phyloP scores from a whole-genome alignment of 2,329 filamentous ascomycete genomes.

The Paecilomyces formosus region DNA sequence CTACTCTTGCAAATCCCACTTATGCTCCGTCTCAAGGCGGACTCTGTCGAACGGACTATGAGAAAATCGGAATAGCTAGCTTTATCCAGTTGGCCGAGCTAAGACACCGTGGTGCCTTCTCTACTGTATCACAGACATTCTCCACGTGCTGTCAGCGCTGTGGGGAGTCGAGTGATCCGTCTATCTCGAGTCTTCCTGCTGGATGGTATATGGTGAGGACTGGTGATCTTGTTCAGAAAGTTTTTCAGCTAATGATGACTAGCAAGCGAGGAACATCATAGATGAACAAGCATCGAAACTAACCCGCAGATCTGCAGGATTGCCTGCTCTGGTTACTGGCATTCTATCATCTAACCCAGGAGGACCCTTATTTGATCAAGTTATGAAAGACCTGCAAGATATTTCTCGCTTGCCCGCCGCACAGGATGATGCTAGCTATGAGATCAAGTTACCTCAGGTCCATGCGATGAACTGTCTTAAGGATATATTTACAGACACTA shows the following conservation, averaged over 20 bases:
- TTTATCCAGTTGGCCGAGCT: constrained; percentile 77
- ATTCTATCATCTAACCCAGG: constrained; percentile 59
- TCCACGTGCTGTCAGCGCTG: constrained; percentile 66
- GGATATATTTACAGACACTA: constrained; percentile 80
- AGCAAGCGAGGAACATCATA: constrained; percentile 59
- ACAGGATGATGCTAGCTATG: constrained; percentile 22
- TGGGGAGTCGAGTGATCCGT: constrained; percentile 43
- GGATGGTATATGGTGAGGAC: constrained; percentile 61
- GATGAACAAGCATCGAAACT: constrained; percentile 67
- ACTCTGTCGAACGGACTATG: constrained; percentile 51
- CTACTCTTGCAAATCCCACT: constrained; percentile 50
- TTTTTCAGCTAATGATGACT: constrained; percentile 7
- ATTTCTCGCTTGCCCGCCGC: constrained; percentile 26
- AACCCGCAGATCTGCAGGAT: constrained; percentile 83
- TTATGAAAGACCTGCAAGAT: constrained; percentile 33
- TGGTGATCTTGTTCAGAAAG: constrained; percentile 3
- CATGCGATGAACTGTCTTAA: constrained; percentile 92
- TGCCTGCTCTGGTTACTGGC: constrained; percentile 78
- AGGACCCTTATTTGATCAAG: constrained; percentile 34
- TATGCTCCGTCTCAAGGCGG: constrained; percentile 41
- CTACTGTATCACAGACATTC: constrained; percentile 85
- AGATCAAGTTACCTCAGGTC: constrained; percentile 70
- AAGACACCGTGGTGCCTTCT: constrained; percentile 86
- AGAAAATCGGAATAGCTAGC: constrained; percentile 62
- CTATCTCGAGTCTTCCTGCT: constrained; percentile 45